Evolutionary conservation across 345 rosid genomes (phyloP), one percentile per base, ranked within the genome.

Genomic region (Cardamine occulta): DNA sequence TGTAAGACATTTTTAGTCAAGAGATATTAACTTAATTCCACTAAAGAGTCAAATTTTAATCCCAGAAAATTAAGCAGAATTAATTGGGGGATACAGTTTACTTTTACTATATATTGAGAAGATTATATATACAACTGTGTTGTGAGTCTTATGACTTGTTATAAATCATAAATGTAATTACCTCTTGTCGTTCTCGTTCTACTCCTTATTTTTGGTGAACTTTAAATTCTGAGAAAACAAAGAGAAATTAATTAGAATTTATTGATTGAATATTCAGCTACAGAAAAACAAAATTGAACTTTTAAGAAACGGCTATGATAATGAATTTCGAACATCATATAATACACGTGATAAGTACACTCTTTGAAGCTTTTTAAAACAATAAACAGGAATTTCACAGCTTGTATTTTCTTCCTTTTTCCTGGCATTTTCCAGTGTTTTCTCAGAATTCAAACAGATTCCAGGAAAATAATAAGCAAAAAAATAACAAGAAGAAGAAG

Each of bases 261-360:
- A 0, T 54, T 2, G 17, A 13, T 45, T 63, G 31, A 64, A 62
- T 73, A 49, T 56, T 47, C 39, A 65, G 29, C 48, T 17, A 64
- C 40, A 35, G 3, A 35, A 8, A 40, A 40, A 40, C 26, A 18
- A 28, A 5, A 1, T 29, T 24, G 23, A 59, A 51, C 19, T 45
- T 37, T 74, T 21, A 24, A 32, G 42, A 53, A 69, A 76, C 74
- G 57, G 74, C 56, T 59, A 40, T 60, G 63, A 19, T 63, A 13
- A 47, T 37, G 32, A 18, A 10, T 59, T 31, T 32, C 67, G 4
- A 47, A 51, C 74, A 61, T 37, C 54, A 28, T 14, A 51, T 5
- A 31, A 54, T 62, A 54, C 70, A 53, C 51, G 58, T 69, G 80
- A 69, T 47, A 2, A 51, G 12, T 35, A 51, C 62, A 14, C 14